Percentiles rank a stretch among this genome's conserved stretches.
These are phyloP conservation scores for Picea abies DNA, from an alignment of 83 land plant species.

Conservation along the genomic window DNA sequence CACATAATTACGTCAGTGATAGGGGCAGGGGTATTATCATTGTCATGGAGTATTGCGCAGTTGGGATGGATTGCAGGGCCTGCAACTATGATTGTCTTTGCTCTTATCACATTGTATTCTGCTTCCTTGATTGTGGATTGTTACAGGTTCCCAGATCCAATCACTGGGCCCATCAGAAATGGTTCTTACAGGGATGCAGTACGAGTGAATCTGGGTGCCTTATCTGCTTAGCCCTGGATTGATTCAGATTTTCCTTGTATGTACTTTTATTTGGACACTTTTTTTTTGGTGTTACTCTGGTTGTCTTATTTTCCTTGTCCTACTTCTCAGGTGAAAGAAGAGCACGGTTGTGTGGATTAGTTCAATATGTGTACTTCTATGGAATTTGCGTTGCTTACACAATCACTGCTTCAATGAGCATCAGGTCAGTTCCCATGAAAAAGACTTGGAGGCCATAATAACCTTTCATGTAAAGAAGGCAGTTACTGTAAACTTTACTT, in stretches of 20 bases:
- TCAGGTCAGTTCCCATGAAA: slow-evolving; percentile 28
- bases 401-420: slow-evolving; percentile 52
- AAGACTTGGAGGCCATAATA: neutral
- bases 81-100: slow-evolving; percentile 29
- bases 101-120: slow-evolving; percentile 39
- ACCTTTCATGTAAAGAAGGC: neutral
- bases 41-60: slow-evolving; percentile 53
- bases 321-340: slow-evolving; percentile 38
- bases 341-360: slow-evolving; percentile 41
- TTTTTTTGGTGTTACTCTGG: neutral
- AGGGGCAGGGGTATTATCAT: slow-evolving; percentile 50
- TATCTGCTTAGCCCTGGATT: neutral
- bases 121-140: slow-evolving; percentile 36
- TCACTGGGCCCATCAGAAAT: slow-evolving; percentile 39
- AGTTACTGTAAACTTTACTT: neutral
- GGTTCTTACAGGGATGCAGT: slow-evolving; percentile 55
- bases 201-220: slow-evolving; percentile 17
- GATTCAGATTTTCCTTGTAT: neutral
- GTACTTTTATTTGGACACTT: neutral
- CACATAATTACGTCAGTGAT: slow-evolving; percentile 56
- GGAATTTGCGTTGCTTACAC: slow-evolving; percentile 50
- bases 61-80: slow-evolving; percentile 66
- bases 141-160: slow-evolving; percentile 41
- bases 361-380: slow-evolving; percentile 36
- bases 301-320: neutral